A percentile compares a stretch with the other conserved stretches of the same genome.
phyloP scores from a whole-genome alignment of 2,329 filamentous ascomycete genomes.

The Penicillium palitans region DNA sequence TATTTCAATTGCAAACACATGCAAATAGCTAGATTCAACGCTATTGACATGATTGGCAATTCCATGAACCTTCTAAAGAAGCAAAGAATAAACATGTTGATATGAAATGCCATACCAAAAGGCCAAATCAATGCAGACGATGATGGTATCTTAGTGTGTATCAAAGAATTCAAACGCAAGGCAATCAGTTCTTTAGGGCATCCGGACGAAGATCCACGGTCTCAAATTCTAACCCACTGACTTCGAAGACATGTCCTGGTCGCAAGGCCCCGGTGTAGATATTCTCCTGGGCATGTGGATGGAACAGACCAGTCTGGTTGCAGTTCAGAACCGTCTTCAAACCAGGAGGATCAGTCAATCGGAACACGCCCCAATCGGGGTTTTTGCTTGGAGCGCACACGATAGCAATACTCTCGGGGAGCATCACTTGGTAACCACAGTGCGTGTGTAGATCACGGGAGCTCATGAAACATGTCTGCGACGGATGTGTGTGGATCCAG shows the following conservation, averaged over 20 bases:
- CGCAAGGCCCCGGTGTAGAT: slow-evolving; percentile 74
- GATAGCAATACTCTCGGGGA: slow-evolving; percentile 93
- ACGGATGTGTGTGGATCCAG: slow-evolving; percentile 98
- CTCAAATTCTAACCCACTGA: slow-evolving; percentile 64
- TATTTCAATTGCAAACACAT: not conserved
- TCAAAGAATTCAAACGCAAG: slow-evolving; percentile 7
- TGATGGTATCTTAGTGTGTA: slow-evolving; percentile 22
- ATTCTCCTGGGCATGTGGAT: slow-evolving; percentile 69
- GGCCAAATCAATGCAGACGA: slow-evolving; percentile 2
- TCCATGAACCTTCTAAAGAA: not conserved
- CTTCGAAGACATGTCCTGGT: slow-evolving; percentile 71
- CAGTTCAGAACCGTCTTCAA: slow-evolving; percentile 82
- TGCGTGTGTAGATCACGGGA: slow-evolving; percentile 92
- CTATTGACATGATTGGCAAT: not conserved
- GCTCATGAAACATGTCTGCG: slow-evolving; percentile 97
- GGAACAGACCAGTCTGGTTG: slow-evolving; percentile 76
- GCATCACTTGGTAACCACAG: slow-evolving; percentile 91
- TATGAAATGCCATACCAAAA: not conserved
- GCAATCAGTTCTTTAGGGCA: slow-evolving; percentile 11
- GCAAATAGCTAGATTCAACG: not conserved
- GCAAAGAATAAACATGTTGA: not conserved
- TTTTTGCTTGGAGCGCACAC: slow-evolving; percentile 85
- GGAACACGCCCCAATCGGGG: slow-evolving; percentile 81
- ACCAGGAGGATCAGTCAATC: slow-evolving; percentile 89
- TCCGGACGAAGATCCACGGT: slow-evolving; percentile 61